Base-by-base conservation (phyloP, 2,329 filamentous ascomycete genomes). In the Delphinella strobiligena region DNA sequence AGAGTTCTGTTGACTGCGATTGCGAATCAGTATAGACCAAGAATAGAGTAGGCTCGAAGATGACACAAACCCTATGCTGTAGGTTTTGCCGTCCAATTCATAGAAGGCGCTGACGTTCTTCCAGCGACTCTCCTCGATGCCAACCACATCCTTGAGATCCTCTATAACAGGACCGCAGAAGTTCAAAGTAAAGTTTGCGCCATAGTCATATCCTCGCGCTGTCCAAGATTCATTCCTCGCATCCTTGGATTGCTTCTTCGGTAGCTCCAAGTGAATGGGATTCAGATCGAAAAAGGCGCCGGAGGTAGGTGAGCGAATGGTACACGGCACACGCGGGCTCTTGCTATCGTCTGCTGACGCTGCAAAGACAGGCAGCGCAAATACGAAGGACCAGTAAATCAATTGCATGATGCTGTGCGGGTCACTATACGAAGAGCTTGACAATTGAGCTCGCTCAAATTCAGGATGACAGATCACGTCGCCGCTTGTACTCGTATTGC, bases 81-180 rank as follows among this genome's bases (percentile, higher is more conserved):
- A 87, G 34, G 73, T 65, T 54, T 80, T 74, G 33, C 75, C 78
- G 33, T 73, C 69, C 35, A 68, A 66, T 54, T 72, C 69, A 55
- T 89, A 91, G 54, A 79, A 88, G 15, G 82, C 84, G 66, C 81
- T 86, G 49, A 89, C 74, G 51, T 89, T 88, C 60, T 66, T 66
- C 78, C 78, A 84, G 35, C 68, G 51, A 40, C 58, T 56, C 58
- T 73, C 67, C 33, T 77, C 68, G 31, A 88, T 58, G n/a, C 79
- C 82, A 9, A 74, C 69, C 4, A 47, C 49, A 41, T 57, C 51
- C 19, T 54, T 49, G 19, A 61, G 32, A 12, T 73, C 64, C 49
- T 82, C 75, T 12, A 87, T 71, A n/a, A 88, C 80, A 1, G 82
- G 68, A 27, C 71, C 78, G 63, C 84, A 91, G 50, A 91, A 79